Evolutionary conservation across 768 basidiomycete genomes (phyloP), one percentile per base, ranked within the genome.

Genomic region (Stropharia rugosoannulata): DNA sequence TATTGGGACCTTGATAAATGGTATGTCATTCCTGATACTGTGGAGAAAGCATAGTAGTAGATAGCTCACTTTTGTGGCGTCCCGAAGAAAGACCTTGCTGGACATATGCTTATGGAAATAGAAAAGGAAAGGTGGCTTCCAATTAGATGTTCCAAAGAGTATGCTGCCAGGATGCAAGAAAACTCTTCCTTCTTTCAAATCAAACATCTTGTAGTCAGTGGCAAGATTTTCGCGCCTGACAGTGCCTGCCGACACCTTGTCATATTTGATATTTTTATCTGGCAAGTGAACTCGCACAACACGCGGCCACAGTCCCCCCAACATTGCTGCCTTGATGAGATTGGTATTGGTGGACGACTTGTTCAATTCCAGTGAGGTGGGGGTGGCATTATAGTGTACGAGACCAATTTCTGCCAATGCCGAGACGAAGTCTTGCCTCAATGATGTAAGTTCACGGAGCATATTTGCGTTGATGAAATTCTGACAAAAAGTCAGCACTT

Each of bases 291-390:
- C 84, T 49, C 84, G 82, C 0, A 87, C 91, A 47, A 95, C 81
- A 27, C 87, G 84, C 2, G 93, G 93, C 83, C 91, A 95, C 18
- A 96, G 78, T 1, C 93, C 94, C 7, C 92, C 93, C 11, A 93
- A 81, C 35, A 97, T 78, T 58, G 95, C 81, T 5, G 85, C 83
- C 69, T 96, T 96, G 63, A 97, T 70, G 22, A 98, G 80, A 65
- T 89, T 92, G 37, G 79, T 75, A 62, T 91, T 85, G 1, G 72
- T 63, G 55, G 81, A 81, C 67, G 93, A 87, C 37, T 70, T 66
- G 61, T 93, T 94, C 49, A 92, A 79, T 16, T 70, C 70, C 1
- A 80, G 67, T 1, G 79, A 73, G 9, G 73, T 68, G 0, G 85
- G 78, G 2, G 66, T 73, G 10, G 80, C 76, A 22, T 72, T 68